Base-by-base conservation (phyloP, 805 yeast genomes). In the Candida insectalens region DNA sequence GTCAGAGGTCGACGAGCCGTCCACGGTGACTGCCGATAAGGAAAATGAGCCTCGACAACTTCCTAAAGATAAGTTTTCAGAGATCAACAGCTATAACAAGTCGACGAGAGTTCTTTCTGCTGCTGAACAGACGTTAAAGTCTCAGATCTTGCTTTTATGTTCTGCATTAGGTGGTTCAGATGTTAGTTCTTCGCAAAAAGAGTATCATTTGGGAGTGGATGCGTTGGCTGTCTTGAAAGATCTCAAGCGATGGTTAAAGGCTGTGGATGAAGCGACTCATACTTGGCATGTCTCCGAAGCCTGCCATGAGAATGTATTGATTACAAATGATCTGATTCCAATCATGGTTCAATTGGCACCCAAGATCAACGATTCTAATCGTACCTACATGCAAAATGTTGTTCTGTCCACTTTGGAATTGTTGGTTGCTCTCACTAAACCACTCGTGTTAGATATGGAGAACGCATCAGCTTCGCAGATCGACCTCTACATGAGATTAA, bases 141-240 rank as follows among this genome's bases (percentile, higher is more conserved):
- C 92, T 0, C 85, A 84, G 54, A 79, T 89, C 21, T 71, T 88
- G 10, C 74, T 83, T 28, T 65, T 88, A 26, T 84, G 87, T 3
- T 74, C 95, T 3, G 95, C 97, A 0, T 65, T 89, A 3, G 98
- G 98, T 35, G 97, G 96, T 2, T 71, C 78, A 1, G 96, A 88
- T 55, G 72, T 78, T 31, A 57, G 78, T 1, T 62, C 78, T 0
- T 34, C 37, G 10, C 53, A 58, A 4, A 32, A 46, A 10, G 53
- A 57, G 2, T 92, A 92, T 49, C 74, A 72, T 39, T 66, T 88
- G 3, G 97, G 97, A 8, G 85, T 80, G 38, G 96, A 89, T 49
- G 94, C 94, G 2, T 53, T 73, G 36, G 87, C 87, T 1, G 85
- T 96, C 57, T 58, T 92, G 21, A 79, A 82, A 45, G 98, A 92